Base-by-base conservation (phyloP, 495 filamentous ascomycete genomes). In the Neurospora terricola region DNA sequence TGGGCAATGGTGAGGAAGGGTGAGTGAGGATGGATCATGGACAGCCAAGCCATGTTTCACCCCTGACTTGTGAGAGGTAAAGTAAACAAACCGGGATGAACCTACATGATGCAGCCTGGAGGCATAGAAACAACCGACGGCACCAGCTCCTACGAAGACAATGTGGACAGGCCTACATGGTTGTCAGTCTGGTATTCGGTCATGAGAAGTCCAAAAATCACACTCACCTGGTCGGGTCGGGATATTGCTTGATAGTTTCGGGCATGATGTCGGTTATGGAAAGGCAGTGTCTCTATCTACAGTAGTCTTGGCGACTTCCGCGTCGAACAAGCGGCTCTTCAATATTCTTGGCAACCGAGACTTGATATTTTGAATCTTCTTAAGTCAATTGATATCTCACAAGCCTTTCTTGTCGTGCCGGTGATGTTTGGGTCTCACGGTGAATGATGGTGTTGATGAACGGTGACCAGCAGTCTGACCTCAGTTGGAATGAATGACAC, bases 121-220 rank as follows among this genome's bases (percentile, higher is more conserved):
- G 30, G 86, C 87, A 73, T 88, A 89, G 80, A 89, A 88, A 72
- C 86, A 87, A 38, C 87, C 87, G 23, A 89, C 86, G 68, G 87
- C 87, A 54, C 87, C 87, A 23, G 87, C 87, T 72, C 87, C 87
- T 70, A 88, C 84, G 72, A 89, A 86, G 73, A 88, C 81, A 73
- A 88, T 80, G 69, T 86, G 80, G n/a, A 83, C 79, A 27, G 85
- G 83, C 42, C 84, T 85, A 70, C 42, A 37, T 70, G 7, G 21
- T 5, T 16, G 68, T 79, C 71, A 76, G 77, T 69, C 9, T 23
- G 5, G 10, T 59, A 0, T 39, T 39, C n/a, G 3, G n/a, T 38
- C 7, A 4, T 62, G 16, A 23, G 4, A 12, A 4, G 2, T 23
- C 6, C 38, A 7, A 27, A 9, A n/a, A 23, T 21, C 6, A 10